Conservation (phyloP, 352 stramenopile genomes). For the Pythium aquatile region DNA sequence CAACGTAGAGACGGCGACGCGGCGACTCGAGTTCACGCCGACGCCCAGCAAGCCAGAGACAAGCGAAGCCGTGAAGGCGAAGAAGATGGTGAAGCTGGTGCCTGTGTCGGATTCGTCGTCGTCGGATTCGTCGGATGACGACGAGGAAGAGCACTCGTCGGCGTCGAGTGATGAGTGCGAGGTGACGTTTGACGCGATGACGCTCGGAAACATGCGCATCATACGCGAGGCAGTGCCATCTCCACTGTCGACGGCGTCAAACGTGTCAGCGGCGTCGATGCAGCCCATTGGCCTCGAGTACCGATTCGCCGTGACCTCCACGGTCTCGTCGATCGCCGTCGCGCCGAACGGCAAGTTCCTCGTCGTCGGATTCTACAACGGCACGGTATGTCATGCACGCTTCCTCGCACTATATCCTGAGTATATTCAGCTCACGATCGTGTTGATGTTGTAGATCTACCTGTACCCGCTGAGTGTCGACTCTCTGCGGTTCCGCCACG, state of each 20-base stretch:
- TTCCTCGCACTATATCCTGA: neutral
- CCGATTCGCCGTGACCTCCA: slow-evolving; percentile 59
- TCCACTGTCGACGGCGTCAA: slow-evolving; percentile 42
- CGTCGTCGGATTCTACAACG: slow-evolving; percentile 80
- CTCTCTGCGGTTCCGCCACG: slow-evolving; percentile 59
- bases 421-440: slow-evolving; percentile 21
- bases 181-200: slow-evolving; percentile 60
- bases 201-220: slow-evolving; percentile 59
- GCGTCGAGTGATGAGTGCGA: slow-evolving; percentile 45
- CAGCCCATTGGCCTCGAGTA: slow-evolving; percentile 50
- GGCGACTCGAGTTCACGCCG: slow-evolving; percentile 21
- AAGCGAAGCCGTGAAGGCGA: neutral
- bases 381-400: slow-evolving; percentile 30
- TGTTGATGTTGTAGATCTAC: slow-evolving; percentile 31
- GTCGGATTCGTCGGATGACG: slow-evolving; percentile 22
- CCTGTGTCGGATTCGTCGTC: slow-evolving; percentile 15
- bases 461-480: slow-evolving; percentile 68
- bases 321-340: slow-evolving; percentile 78
- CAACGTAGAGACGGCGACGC: slow-evolving; percentile 19
- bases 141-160: slow-evolving; percentile 23
- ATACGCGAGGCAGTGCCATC: slow-evolving; percentile 43
- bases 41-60: slow-evolving; percentile 18
- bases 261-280: slow-evolving; percentile 23
- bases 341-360: slow-evolving; percentile 69
- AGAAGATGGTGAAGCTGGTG: slow-evolving; percentile 1